Conservation (phyloP, 176 grass and related monocot species). For the Tuctoria greenei region DNA sequence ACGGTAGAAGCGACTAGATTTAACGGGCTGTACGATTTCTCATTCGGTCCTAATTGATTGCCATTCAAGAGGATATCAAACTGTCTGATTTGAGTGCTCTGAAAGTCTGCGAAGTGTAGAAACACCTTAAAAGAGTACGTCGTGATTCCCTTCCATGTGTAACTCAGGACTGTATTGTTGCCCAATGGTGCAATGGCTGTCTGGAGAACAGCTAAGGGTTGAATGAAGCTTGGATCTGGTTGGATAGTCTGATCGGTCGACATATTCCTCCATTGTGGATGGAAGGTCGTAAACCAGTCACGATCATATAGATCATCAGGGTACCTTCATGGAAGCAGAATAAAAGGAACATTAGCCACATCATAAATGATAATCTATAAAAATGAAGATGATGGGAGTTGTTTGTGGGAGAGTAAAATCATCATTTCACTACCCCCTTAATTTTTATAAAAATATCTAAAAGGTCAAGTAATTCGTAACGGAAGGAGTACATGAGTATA, state of each 20-base stretch:
- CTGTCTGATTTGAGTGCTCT: not conserved
- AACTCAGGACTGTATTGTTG: not conserved
- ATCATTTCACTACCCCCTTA: no score
- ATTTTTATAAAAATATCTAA: no score
- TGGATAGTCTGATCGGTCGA: not conserved
- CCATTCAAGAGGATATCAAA: conserved; percentile 26
- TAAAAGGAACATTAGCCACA: no score
- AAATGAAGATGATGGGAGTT: no score
- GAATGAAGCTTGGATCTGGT: not conserved
- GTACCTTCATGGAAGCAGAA: conserved; percentile 1
- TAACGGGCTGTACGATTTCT: not conserved
- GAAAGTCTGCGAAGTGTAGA: conserved; percentile 15
- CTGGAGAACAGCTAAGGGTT: not conserved
- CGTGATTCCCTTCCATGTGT: not conserved
- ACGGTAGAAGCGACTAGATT: no score
- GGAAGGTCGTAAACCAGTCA: not conserved
- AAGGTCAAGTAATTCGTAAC: no score
- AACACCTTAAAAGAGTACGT: not conserved
- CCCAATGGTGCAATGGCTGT: not conserved
- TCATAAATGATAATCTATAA: no score
- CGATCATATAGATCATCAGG: conserved; percentile 27
- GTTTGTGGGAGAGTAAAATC: no score
- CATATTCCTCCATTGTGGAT: no score
- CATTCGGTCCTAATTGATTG: not conserved
- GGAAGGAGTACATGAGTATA: no score